These are phyloP conservation scores for Cercospora sojina DNA, from an alignment of 2,329 filamentous ascomycete genomes.

Conservation along the genomic window DNA sequence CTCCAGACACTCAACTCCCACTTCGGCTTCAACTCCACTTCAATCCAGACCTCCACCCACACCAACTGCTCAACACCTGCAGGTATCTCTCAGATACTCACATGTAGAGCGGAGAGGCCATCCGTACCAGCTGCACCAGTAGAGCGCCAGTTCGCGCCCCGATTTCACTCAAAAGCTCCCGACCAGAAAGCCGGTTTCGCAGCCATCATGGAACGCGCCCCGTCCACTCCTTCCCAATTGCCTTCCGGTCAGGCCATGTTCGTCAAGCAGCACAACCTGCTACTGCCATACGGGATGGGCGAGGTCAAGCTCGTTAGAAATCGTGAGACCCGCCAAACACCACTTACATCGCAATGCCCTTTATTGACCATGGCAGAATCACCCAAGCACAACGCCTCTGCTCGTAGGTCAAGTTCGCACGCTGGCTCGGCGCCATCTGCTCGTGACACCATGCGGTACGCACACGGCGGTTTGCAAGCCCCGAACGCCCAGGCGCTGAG, in stretches of 20 bases:
- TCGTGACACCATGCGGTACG: neutral
- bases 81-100: too few species aligned
- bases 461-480: neutral
- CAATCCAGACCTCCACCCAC: neutral
- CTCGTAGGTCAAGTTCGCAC: neutral
- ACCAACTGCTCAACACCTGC: neutral
- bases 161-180: neutral
- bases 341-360: neutral
- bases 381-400: neutral
- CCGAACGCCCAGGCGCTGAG: too few species aligned
- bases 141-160: neutral
- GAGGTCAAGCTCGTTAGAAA: too few species aligned
- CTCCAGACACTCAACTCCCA: neutral
- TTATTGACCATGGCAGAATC: neutral
- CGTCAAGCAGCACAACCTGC: too few species aligned
- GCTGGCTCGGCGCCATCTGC: neutral
- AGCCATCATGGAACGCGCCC: neutral
- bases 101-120: neutral
- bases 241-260: too few species aligned
- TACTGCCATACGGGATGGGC: too few species aligned
- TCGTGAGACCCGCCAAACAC: too few species aligned
- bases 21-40: neutral
- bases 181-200: neutral
- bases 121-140: neutral
- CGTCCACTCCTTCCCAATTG: too few species aligned